Evolutionary conservation across 352 stramenopile genomes (phyloP), one percentile per base, ranked within the genome.

Genomic region (Phytopythium cucurbitacearum): DNA sequence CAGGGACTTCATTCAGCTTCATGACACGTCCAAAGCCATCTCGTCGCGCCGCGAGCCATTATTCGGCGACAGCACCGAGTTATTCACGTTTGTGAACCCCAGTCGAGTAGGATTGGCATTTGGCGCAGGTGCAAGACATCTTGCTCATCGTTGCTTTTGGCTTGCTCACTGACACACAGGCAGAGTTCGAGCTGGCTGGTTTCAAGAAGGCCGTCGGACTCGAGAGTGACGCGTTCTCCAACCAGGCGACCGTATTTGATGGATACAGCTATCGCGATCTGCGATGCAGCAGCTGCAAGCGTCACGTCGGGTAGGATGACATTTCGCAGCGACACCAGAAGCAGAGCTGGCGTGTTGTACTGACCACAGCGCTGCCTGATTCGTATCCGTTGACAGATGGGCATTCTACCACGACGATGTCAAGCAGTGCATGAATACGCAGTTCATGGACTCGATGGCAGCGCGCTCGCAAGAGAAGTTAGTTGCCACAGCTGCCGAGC

Each of bases 221-320:
- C 41, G 74, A 87, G 39, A 60, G 70, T 12, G 80, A 92, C 7
- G 54, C 57, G 7, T 90, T 82, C 58, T 86, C 82, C 28, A 89
- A 78, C 53, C 81, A 81, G 33, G 73, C 82, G 47, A 87, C 81
- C 51, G 76, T 93, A 51, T 94, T 94, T 56, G 76, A 90, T 16
- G 64, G 78, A 48, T 94, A 92, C 73, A 91, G 80, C 58, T 94
- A 74, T 76, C 76, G 76, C 11, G 80, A 89, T 44, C 65, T 92
- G 62, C 77, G 69, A 53, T 94, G 85, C 55, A 62, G 56, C 53
- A 70, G 72, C 49, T 94, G 85, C 69, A 89, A 90, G 47, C 68
- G 77, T 49, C 80, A 91, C 40, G 61, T 94, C 34, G 81, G 84
- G 80, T 94, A 48, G 3, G 59, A 59, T 7, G 21, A 40, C 13